Evolutionary conservation across 2,329 filamentous ascomycete genomes (phyloP).

Genomic region (Scedosporium dehoogii): DNA sequence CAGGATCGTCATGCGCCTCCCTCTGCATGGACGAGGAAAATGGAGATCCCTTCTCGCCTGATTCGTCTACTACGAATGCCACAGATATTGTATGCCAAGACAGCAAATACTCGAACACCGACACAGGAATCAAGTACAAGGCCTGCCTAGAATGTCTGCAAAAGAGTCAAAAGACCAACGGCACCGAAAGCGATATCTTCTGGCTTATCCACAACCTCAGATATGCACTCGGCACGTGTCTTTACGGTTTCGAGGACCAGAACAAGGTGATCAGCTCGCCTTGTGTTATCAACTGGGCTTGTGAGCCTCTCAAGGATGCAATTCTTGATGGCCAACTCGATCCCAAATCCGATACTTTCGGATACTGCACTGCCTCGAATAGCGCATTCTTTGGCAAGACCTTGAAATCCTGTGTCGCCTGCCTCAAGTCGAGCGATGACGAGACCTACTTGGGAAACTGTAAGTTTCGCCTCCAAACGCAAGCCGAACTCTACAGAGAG

Average conservation of each 20-base stretch:
- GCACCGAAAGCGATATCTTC: conserved; percentile 27
- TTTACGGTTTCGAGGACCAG: conserved; percentile 25
- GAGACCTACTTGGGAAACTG: conserved; percentile 39
- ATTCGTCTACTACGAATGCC: conserved; percentile 29
- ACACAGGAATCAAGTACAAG: conserved; percentile 33
- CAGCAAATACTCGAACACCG: conserved; percentile 24
- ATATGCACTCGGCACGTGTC: conserved; percentile 36
- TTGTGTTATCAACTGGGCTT: conserved; percentile 31
- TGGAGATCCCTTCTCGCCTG: conserved; percentile 21
- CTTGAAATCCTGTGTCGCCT: conserved; percentile 29
- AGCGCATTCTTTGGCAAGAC: conserved; percentile 19
- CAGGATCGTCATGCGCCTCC: conserved; percentile 39
- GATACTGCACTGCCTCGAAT: conserved; percentile 31
- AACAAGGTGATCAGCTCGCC: conserved; percentile 25
- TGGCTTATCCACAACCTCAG: conserved; percentile 43
- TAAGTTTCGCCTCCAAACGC: conserved; percentile 17
- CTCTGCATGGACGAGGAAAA: conserved; percentile 32
- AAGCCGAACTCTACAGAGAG: background rate
- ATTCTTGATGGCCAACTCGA: conserved; percentile 23
- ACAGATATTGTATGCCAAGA: conserved; percentile 38
- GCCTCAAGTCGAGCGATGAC: conserved; percentile 27
- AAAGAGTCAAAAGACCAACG: conserved; percentile 29
- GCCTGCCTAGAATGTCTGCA: conserved; percentile 37
- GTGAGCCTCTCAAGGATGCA: conserved; percentile 26
- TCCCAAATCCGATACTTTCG: conserved; percentile 19